These are phyloP conservation scores for Tetracentron sinense DNA, from an alignment of 164 flowering plant genomes.

Conservation along the genomic window DNA sequence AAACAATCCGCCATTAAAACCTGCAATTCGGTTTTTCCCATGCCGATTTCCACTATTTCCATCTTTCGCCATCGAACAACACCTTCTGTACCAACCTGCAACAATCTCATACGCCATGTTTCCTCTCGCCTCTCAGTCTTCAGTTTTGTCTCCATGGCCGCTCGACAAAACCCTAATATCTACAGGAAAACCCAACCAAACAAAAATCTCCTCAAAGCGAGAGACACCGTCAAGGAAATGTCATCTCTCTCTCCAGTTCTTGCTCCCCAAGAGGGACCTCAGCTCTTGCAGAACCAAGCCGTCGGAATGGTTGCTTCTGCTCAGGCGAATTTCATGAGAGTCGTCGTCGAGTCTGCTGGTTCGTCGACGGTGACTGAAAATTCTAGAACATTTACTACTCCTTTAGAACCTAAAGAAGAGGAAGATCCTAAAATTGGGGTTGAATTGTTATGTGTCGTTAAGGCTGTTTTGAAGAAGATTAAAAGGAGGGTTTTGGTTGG, in stretches of 20 bases:
- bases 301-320: constrained; percentile 75
- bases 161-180: constrained; percentile 34
- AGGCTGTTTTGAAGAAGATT: constrained; percentile 87
- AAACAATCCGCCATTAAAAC: constrained; percentile 3
- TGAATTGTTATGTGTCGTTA: constrained; percentile 84
- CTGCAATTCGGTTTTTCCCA: constrained; percentile 18
- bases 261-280: constrained; percentile 27
- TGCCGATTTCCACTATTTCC: constrained; percentile 40
- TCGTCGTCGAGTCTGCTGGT: constrained; percentile 45
- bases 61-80: constrained; percentile 32
- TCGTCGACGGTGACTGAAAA: not conserved
- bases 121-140: constrained; percentile 1
- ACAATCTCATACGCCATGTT: constrained; percentile 18
- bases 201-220: constrained; percentile 57
- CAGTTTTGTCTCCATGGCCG: constrained; percentile 25
- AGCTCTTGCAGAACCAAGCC: constrained; percentile 57
- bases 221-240: constrained; percentile 38
- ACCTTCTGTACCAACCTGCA: constrained; percentile 17
- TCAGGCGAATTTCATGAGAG: constrained; percentile 97
- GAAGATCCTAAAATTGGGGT: constrained; percentile 30
- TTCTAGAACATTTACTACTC: not conserved
- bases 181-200: constrained; percentile 32
- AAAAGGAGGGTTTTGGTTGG: constrained; percentile 88
- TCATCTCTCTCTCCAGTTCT: constrained; percentile 52
- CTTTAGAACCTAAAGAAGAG: constrained; percentile 5